Base-by-base conservation (phyloP, 129 eudicot genomes). In the Erigeron canadensis region DNA sequence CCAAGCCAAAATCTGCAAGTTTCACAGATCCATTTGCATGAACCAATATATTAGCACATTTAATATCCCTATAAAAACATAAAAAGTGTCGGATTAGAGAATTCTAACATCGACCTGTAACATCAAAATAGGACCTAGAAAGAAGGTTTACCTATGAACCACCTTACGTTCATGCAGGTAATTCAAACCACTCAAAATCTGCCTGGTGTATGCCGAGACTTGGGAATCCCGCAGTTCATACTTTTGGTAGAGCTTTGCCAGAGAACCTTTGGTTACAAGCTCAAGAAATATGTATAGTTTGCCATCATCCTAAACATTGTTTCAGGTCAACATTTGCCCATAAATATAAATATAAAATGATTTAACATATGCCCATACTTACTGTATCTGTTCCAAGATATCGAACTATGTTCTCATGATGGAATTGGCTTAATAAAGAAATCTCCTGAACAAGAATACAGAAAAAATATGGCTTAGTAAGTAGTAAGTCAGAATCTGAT, bases 1-100 rank as follows among this genome's bases (percentile, higher is more conserved):
- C 98, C 83, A 93, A 78, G 45, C 98, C 98, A 87, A 93, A 93
- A 87, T 93, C 98, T 3, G 98, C 92, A 73, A 93, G 98, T 69
- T 93, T 93, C 53, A 93, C 96, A 5, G 88, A 87, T 76, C 98
- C 98, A 67, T 45, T 84, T 53, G 77, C 87, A 58, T 86, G 90
- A 41, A 93, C 95, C 81, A 93, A 81, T 72, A 93, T 93, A 76
- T 93, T 93, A 43, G 98, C 98, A 73, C 98, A 93, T 75, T 93
- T 93, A 64, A 93, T 93, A 75, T 93, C 98, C 83, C 98, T 93
- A 38, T 7, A 76, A 77, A 34, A 44, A 53, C 54, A 65, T 12
- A 44, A 10, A 45, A 78, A 17, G 5, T 75, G 21, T 57, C 43
- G 45, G 22, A 50, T 69, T 58, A 64, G 72, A 51, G 38, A 45